Conservation (phyloP, 106 monocot genomes). For the Alisma plantagoaquatica region DNA sequence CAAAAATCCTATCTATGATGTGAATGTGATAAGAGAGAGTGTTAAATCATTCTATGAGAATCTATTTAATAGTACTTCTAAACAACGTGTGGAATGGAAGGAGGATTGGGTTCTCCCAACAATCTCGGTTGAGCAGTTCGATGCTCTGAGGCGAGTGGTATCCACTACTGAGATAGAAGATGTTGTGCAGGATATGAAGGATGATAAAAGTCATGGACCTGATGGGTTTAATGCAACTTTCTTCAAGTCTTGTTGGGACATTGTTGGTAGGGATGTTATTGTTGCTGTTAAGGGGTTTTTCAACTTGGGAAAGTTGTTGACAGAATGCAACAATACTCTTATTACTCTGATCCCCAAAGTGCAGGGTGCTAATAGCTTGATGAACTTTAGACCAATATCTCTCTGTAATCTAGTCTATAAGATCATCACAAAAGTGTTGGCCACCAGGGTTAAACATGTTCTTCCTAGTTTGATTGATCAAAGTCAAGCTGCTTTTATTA, state of each 20-base stretch:
- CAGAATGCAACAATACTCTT: background rate
- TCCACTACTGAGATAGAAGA: background rate
- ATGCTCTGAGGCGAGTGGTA: no score
- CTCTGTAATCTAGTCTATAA: background rate
- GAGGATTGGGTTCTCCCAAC: no score
- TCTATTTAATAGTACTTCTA: no score
- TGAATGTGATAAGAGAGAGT: no score
- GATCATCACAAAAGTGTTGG: no score
- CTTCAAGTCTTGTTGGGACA: background rate
- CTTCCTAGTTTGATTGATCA: no score
- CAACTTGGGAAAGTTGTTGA: background rate
- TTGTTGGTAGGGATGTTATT: background rate
- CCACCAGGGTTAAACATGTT: no score
- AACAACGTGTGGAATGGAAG: no score
- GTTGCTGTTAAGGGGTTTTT: background rate
- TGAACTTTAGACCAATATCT: background rate
- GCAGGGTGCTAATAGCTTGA: background rate
- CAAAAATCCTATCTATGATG: no score
- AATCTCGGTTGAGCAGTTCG: no score
- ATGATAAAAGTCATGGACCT: background rate
- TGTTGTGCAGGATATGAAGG: background rate
- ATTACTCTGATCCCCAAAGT: background rate
- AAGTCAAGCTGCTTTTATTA: no score
- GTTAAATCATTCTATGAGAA: no score
- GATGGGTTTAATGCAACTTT: background rate